Percentiles rank a stretch among this genome's conserved stretches.
Conservation (phyloP, 2,329 filamentous ascomycete genomes). For the Aspergillus fumigatus region DNA sequence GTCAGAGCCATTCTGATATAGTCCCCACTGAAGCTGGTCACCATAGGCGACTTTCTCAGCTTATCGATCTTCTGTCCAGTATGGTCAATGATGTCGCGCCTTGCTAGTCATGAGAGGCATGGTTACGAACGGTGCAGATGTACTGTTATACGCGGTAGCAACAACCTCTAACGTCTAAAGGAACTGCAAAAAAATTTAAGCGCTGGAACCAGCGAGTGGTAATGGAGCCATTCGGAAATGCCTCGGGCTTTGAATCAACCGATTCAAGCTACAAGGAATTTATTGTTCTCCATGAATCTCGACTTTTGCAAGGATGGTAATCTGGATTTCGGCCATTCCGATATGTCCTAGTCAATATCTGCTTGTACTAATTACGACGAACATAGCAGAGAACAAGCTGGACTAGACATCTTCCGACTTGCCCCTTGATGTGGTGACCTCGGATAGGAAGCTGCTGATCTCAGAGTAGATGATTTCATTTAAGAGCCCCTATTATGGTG, state of each 20-base stretch:
- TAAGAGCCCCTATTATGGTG: background rate
- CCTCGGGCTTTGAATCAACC: background rate
- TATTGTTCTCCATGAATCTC: background rate
- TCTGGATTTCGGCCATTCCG: background rate
- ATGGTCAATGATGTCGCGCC: too few relatives aligned
- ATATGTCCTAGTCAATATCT: background rate
- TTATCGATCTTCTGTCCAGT: too few relatives aligned
- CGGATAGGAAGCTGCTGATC: background rate
- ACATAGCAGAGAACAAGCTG: background rate
- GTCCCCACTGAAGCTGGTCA: background rate
- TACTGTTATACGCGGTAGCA: too few relatives aligned
- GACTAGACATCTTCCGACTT: background rate
- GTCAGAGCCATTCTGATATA: background rate
- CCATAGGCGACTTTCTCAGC: too few relatives aligned
- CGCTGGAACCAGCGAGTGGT: too few relatives aligned
- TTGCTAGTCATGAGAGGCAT: too few relatives aligned
- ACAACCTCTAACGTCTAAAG: too few relatives aligned
- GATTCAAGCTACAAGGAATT: background rate
- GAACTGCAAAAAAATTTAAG: too few relatives aligned
- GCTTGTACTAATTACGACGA: background rate
- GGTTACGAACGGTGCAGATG: too few relatives aligned
- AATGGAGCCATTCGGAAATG: too few relatives aligned
- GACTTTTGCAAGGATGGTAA: background rate
- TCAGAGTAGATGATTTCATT: too few relatives aligned
- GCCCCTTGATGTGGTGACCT: background rate